phyloP scores from a whole-genome alignment of 345 rosid genomes.

The Anastatica hierochuntica region DNA sequence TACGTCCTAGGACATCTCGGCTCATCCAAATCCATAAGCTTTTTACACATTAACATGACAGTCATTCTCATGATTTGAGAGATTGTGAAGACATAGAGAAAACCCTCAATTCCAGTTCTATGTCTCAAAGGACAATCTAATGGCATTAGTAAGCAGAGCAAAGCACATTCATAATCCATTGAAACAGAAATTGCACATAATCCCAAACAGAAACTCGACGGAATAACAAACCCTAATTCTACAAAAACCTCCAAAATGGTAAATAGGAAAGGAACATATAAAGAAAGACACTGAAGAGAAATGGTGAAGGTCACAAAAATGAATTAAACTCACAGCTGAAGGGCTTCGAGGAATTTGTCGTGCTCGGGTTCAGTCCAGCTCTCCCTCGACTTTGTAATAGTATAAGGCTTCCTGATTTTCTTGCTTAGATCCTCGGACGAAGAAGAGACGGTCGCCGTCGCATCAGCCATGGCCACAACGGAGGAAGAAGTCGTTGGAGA shows the following conservation, averaged over 20 bases:
- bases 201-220: neutral
- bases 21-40: too few species aligned
- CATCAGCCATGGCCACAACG: neutral
- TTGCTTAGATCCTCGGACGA: neutral
- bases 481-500: neutral
- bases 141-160: neutral
- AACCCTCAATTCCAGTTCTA: neutral
- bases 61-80: too few species aligned
- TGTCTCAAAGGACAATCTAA: neutral
- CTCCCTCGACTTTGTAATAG: neutral
- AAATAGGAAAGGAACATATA: too few species aligned
- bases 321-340: neutral
- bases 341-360: neutral
- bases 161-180: neutral
- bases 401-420: neutral
- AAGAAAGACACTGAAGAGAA: too few species aligned
- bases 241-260: too few species aligned
- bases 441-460: neutral
- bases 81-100: too few species aligned
- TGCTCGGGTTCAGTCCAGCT: neutral
- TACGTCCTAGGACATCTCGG: neutral
- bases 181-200: neutral
- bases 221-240: constrained; percentile 13
- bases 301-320: too few species aligned
- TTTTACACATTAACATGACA: too few species aligned